Evolutionary conservation across 1,284 basidiomycete species (phyloP).

Genomic region (Mycena citricolor): DNA sequence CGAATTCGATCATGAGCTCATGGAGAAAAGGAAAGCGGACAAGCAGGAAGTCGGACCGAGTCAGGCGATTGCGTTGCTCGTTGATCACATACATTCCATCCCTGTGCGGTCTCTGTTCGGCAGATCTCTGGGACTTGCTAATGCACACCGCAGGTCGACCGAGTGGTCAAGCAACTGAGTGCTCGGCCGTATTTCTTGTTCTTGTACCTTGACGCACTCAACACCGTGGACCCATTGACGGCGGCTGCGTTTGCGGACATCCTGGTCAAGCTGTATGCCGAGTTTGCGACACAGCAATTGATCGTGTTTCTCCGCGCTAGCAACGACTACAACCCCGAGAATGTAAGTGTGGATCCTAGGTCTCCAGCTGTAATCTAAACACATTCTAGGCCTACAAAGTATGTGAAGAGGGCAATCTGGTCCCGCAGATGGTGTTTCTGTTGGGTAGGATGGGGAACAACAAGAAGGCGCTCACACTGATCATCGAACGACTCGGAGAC

Average conservation of each 20-base stretch:
- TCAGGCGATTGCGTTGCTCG: constrained; percentile 83
- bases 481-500: constrained; percentile 93
- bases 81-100: constrained; percentile 95
- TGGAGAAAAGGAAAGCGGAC: constrained; percentile 54
- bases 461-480: constrained; percentile 89
- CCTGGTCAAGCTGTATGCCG: constrained; percentile 91
- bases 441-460: constrained; percentile 98
- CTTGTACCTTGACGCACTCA: constrained; percentile 90
- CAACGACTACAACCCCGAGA: constrained; percentile 89
- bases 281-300: constrained; percentile 76
- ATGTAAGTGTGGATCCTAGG: constrained; percentile 42
- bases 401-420: constrained; percentile 83
- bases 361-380: neutral
- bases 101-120: constrained; percentile 58
- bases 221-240: constrained; percentile 83
- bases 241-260: constrained; percentile 82
- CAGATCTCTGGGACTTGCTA: no score
- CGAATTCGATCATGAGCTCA: constrained; percentile 91
- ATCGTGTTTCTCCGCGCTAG: constrained; percentile 92
- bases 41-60: constrained; percentile 77
- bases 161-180: constrained; percentile 88
- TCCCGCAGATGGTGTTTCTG: constrained; percentile 97
- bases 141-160: constrained; percentile 65
- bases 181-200: constrained; percentile 82
- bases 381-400: constrained; percentile 76